Percentiles rank a stretch among this genome's conserved stretches.
These are phyloP conservation scores for Ogataea hybrid DNA, from an alignment of 1,139 yeast species.

Conservation along the genomic window DNA sequence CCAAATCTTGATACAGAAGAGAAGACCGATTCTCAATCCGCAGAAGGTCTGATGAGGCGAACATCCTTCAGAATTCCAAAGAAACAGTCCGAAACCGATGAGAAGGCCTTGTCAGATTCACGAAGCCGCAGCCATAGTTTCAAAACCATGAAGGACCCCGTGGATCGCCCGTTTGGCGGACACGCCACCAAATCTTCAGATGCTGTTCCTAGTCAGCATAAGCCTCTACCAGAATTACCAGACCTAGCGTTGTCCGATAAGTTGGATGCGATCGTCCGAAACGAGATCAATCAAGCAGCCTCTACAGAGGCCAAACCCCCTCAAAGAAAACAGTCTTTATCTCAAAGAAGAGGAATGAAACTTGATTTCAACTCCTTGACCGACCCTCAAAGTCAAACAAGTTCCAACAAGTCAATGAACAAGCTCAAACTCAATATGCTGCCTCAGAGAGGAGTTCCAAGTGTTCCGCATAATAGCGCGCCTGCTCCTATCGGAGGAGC, in stretches of 20 bases:
- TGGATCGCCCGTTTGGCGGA: constrained; percentile 6
- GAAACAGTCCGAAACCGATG: constrained; percentile 12
- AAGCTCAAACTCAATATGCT: constrained; percentile 25
- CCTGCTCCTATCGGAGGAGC: constrained; percentile 1
- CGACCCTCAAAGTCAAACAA: constrained; percentile 12
- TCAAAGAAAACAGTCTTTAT: constrained; percentile 45
- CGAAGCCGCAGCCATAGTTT: constrained; percentile 14
- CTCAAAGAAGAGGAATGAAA: constrained; percentile 61
- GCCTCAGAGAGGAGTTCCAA: constrained; percentile 24
- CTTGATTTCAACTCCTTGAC: constrained; percentile 40
- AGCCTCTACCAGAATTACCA: constrained; percentile 2
- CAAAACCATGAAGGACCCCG: constrained; percentile 2
- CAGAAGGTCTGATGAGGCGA: constrained; percentile 22
- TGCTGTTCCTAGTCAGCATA: background rate
- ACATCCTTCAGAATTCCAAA: constrained; percentile 26
- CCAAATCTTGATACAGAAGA: constrained; percentile 18
- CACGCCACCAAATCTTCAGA: constrained; percentile 8
- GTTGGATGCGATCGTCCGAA: constrained; percentile 5
- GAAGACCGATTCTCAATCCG: constrained; percentile 5
- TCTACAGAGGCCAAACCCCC: background rate
- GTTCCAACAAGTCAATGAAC: constrained; percentile 15
- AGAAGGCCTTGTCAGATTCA: constrained; percentile 1
- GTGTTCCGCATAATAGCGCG: constrained; percentile 2
- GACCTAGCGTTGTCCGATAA: constrained; percentile 2
- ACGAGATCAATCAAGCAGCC: background rate